Percentiles rank a stretch among this genome's conserved stretches.
Conservation (phyloP, 768 basidiomycete species). For the Trametes coccinea region DNA sequence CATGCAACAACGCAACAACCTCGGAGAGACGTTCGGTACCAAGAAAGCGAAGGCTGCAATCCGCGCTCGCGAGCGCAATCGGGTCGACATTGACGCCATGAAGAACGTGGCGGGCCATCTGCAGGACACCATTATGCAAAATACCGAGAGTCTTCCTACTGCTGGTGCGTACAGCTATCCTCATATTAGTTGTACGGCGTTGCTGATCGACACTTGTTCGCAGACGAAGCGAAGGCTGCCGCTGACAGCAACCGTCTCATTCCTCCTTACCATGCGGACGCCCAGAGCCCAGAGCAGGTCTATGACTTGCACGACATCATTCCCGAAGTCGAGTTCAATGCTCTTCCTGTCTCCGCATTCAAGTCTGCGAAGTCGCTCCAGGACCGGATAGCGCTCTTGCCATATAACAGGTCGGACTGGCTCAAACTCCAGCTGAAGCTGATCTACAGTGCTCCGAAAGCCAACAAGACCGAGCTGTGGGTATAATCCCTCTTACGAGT, state of each 20-base stretch:
- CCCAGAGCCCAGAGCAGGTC: conserved; percentile 68
- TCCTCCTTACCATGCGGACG: conserved; percentile 69
- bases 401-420: conserved; percentile 68
- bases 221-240: conserved; percentile 68
- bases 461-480: conserved; percentile 59
- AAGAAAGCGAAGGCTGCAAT: conserved; percentile 91
- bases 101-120: conserved; percentile 78
- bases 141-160: conserved; percentile 67
- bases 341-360: conserved; percentile 58
- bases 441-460: conserved; percentile 42
- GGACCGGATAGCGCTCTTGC: conserved; percentile 57
- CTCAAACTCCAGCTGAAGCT: conserved; percentile 62
- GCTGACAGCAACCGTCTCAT: conserved; percentile 70
- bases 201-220: conserved; percentile 4
- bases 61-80: conserved; percentile 83
- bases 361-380: conserved; percentile 48
- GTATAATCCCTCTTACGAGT: neutral
- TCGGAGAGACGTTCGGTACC: conserved; percentile 93
- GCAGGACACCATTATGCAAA: conserved; percentile 79
- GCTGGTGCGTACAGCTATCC: conserved; percentile 47
- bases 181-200: neutral
- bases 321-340: conserved; percentile 77
- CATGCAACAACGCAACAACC: conserved; percentile 65
- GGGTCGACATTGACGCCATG: conserved; percentile 88
- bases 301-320: conserved; percentile 78